A percentile compares a stretch with the other conserved stretches of the same genome.
Conservation (phyloP, 2,329 filamentous ascomycete genomes). For the Aphanocladium album region DNA sequence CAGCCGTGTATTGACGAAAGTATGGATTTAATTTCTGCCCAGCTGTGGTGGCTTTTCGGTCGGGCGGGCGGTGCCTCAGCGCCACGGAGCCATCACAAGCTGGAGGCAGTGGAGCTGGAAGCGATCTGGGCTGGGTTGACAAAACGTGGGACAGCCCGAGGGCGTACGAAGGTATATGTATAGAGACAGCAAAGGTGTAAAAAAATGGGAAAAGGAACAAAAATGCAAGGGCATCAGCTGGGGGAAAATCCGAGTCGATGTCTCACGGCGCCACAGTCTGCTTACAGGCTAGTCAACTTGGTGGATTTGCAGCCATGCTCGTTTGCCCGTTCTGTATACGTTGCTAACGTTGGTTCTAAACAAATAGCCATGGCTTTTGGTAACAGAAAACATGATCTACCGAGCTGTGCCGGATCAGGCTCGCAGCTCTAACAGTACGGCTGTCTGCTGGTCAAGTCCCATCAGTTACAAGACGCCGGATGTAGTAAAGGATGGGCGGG, state of each 20-base stretch:
- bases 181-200: neutral
- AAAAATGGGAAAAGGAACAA: neutral
- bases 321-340: no score
- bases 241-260: neutral
- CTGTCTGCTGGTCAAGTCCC: no score
- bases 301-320: neutral
- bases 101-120: neutral
- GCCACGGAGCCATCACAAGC: slow-evolving; percentile 5
- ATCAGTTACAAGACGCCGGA: neutral
- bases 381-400: no score
- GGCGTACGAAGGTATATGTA: neutral
- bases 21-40: neutral
- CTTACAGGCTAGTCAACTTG: neutral
- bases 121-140: neutral
- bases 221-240: neutral
- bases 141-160: neutral
- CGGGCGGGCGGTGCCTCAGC: neutral
- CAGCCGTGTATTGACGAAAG: neutral
- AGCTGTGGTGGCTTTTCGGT: neutral
- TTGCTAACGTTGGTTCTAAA: no score
- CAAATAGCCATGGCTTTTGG: no score
- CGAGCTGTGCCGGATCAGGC: no score
- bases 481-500: neutral
- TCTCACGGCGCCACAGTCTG: slow-evolving; percentile 2
- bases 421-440: no score